These are phyloP conservation scores for Metschnikowia shivogae DNA, from an alignment of 805 yeast genomes.

Conservation along the genomic window DNA sequence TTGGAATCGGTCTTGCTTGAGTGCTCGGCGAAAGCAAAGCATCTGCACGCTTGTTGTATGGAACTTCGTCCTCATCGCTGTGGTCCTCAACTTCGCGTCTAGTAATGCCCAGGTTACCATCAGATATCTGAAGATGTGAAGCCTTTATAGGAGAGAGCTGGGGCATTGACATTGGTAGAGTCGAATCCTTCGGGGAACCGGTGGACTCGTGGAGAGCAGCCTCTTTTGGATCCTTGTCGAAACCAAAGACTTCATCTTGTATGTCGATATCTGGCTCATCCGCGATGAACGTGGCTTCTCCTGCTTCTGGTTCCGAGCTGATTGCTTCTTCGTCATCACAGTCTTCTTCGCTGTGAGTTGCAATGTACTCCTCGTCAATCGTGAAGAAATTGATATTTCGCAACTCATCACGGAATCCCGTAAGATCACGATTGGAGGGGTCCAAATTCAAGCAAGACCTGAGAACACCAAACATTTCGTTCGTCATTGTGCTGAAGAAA, in stretches of 20 bases:
- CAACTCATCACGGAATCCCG: constrained; percentile 57
- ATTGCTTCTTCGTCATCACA: constrained; percentile 26
- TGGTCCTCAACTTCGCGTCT: background rate
- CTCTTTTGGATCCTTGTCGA: constrained; percentile 5
- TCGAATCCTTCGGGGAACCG: background rate
- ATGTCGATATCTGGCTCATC: constrained; percentile 4
- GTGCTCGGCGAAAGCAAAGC: constrained; percentile 39
- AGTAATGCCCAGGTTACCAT: background rate
- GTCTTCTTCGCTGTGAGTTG: constrained; percentile 44
- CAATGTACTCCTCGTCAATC: constrained; percentile 62
- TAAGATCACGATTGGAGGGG: constrained; percentile 76
- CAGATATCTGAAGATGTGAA: background rate
- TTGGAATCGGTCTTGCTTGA: constrained; percentile 39
- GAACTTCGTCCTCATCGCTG: constrained; percentile 16
- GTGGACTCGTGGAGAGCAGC: background rate
- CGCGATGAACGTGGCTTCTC: constrained; percentile 8
- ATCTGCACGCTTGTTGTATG: constrained; percentile 41
- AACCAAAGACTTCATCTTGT: constrained; percentile 10
- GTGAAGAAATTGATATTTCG: constrained; percentile 63
- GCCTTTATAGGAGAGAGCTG: background rate
- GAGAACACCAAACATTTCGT: constrained; percentile 80
- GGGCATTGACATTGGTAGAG: background rate
- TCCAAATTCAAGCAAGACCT: constrained; percentile 76
- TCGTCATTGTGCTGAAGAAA: constrained; percentile 83
- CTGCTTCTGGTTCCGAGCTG: constrained; percentile 25